Evolutionary conservation across 768 basidiomycete species (phyloP), one percentile per base, ranked within the genome.

Genomic region (Mycena filopes): DNA sequence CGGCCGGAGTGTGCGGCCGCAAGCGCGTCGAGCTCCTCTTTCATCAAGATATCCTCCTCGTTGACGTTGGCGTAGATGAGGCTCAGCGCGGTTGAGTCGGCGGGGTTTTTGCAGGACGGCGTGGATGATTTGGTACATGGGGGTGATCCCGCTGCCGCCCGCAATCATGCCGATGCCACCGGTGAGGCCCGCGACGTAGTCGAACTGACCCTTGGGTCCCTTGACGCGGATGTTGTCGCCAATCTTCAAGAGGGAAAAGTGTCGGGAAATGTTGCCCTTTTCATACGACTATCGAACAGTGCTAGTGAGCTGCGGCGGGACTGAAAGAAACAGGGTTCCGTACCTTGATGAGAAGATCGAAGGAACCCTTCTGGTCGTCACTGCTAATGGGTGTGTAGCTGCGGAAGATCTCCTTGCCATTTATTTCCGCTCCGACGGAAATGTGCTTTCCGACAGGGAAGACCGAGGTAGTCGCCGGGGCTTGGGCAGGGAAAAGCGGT

Each of bases 381-480:
- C 91, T 91, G 75, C 91, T 94, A 25, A 96, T 95, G 58, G 98
- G 98, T 21, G 98, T 99, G 82, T 99, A 99, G 78, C 90, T 94
- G 65, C 98, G 89, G 72, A 88, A 86, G 73, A 99, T 82, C 43
- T 90, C 85, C 83, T 99, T 99, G 72, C 95, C 96, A 71, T 91
- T 87, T 68, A 99, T 95, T 68, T 94, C 90, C 20, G 97, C 96
- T 23, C 88, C 86, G 59, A 99, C 86, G 51, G 93, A 90, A 72
- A 99, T 94, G 84, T 99, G 98, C 81, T 98, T 95, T 54, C 98
- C 98, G 68, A 95, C 90, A 62, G 98, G 98, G 4, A n/a, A 99
- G 90, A 61, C 97, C 97, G 18, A 99, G 90, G 55, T 91, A 82
- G 74, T 94, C 92, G 36, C 87, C 85, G 11, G 85, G 73, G 66